These are phyloP conservation scores for Fraxinus floribunda DNA, from an alignment of 305 asterid genomes.

Conservation along the genomic window DNA sequence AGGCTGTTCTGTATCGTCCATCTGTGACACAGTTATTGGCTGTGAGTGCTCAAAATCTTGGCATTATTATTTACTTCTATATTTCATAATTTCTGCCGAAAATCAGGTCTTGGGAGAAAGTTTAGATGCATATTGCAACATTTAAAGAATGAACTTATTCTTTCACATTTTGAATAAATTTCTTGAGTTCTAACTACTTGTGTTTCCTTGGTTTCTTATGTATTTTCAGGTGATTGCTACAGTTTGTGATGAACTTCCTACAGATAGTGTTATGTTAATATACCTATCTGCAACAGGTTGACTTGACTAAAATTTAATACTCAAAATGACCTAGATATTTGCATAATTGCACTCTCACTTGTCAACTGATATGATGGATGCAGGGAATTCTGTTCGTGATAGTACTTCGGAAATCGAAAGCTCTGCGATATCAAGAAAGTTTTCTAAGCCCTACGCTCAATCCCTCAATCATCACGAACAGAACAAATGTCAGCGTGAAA, in stretches of 20 bases:
- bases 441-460: constrained; percentile 34
- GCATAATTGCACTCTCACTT: constrained; percentile 3
- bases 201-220: constrained; percentile 22
- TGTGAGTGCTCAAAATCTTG: constrained; percentile 55
- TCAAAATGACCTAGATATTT: constrained; percentile 20
- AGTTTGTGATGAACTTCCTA: constrained; percentile 83
- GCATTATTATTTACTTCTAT: constrained; percentile 9
- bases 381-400: constrained; percentile 53
- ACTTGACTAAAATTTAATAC: constrained; percentile 17
- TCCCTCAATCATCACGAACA: constrained; percentile 45
- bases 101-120: constrained; percentile 12
- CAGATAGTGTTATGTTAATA: constrained; percentile 73
- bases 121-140: not conserved
- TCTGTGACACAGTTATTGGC: constrained; percentile 79
- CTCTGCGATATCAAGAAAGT: constrained; percentile 52
- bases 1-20: constrained; percentile 84
- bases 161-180: not conserved
- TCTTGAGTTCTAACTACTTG: constrained; percentile 13
- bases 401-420: constrained; percentile 49
- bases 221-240: constrained; percentile 77
- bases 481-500: constrained; percentile 46
- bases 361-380: constrained; percentile 33
- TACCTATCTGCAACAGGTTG: constrained; percentile 86
- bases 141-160: not conserved
- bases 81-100: constrained; percentile 14